Evolutionary conservation across 2,329 filamentous ascomycete genomes (phyloP).

Genomic region (Amauroascus niger): DNA sequence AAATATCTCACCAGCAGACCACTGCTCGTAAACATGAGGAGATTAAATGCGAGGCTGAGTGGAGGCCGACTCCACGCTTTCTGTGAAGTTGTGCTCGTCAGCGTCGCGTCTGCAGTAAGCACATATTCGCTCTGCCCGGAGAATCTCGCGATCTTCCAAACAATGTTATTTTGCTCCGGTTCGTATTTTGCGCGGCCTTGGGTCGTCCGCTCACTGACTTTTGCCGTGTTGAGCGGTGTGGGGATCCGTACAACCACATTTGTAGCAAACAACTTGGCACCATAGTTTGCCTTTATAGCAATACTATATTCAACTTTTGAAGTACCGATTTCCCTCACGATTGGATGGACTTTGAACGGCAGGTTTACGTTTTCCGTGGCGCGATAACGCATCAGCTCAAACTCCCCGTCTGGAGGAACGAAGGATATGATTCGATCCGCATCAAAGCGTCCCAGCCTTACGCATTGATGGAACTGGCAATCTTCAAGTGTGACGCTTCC

Average conservation of each 20-base stretch:
- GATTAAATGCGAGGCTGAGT: slow-evolving; percentile 78
- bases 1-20: slow-evolving; percentile 86
- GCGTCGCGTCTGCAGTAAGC: slow-evolving; percentile 79
- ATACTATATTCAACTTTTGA: slow-evolving; percentile 99
- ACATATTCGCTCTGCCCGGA: slow-evolving; percentile 97
- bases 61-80: slow-evolving; percentile 94
- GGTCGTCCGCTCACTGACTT: slow-evolving; percentile 82
- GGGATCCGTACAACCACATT: slow-evolving; percentile 92
- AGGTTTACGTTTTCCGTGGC: slow-evolving; percentile 98
- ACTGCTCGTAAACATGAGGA: slow-evolving; percentile 97
- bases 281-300: slow-evolving; percentile 93
- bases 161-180: slow-evolving; percentile 92
- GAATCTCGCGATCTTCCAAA: slow-evolving; percentile 99
- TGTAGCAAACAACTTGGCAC: slow-evolving; percentile 89
- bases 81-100: slow-evolving; percentile 96
- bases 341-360: slow-evolving; percentile 97
- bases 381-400: slow-evolving; percentile 97
- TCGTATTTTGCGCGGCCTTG: slow-evolving; percentile 99
- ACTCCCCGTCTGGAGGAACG: slow-evolving; percentile 92
- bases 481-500: slow-evolving; percentile 94
- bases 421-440: slow-evolving; percentile 94
- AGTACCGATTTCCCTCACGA: slow-evolving; percentile 93
- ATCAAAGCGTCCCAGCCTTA: slow-evolving; percentile 94
- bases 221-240: slow-evolving; percentile 90
- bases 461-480: slow-evolving; percentile 98